Base-by-base conservation (phyloP, 345 rosid genomes). In the Anastatica hierochuntica region DNA sequence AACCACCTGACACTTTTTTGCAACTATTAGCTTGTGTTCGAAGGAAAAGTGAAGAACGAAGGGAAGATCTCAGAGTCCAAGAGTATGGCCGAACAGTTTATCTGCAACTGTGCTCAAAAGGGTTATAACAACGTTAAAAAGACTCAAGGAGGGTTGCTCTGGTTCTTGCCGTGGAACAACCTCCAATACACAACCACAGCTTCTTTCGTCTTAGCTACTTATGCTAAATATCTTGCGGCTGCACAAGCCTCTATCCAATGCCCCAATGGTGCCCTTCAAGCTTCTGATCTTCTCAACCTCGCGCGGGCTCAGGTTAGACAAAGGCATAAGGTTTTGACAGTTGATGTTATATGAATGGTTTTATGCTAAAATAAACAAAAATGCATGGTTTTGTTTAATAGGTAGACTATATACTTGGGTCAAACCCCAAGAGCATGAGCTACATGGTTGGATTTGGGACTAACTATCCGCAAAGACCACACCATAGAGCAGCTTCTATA, bases 381-480 rank as follows among this genome's bases (percentile, higher is more conserved):
- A 24, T 24, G 6, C 27, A 24, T 24, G 27, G 27, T 24, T 24
- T 24, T 4, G 27, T 24, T 37, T 17, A 67, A 51, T 70, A 78
- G 74, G 95, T 85, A 64, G 98, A 92, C 68, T 88, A 92, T 50
- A 54, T 92, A 41, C 76, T 92, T 12, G 98, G 98, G 8, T 84
- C 87, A 47, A 92, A 92, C 71, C 90, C 95, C 5, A 70, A 72
- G 54, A 76, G 67, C 57, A 81, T 85, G 80, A 88, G 94, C 42
- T 92, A 88, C 70, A 92, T 92, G 96, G 98, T 92, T 12, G 98
- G 94, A 13, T 85, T 74, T 44, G 97, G 98, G 34, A 72, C 69
- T 12, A 66, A 72, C 53, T 92, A 72, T 70, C 96, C 98, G 7
- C 76, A 51, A 53, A 74, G 84, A 72, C 67, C 87, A 43, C 98